Percentiles rank a stretch among this genome's conserved stretches.
Conservation (phyloP, 2,329 filamentous ascomycete species). For the Fusarium incarnatum region DNA sequence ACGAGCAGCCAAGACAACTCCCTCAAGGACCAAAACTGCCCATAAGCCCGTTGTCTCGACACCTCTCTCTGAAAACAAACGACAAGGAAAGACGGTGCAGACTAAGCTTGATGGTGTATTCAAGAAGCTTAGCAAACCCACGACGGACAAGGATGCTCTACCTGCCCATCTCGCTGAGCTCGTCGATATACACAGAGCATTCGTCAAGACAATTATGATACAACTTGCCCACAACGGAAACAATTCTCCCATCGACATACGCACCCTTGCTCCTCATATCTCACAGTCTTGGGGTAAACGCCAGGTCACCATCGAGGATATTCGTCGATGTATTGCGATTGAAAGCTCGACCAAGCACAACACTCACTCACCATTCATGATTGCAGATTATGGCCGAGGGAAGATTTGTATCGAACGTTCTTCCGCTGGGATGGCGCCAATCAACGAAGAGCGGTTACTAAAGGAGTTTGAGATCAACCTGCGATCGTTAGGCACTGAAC, state of each 20-base stretch:
- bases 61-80: conserved; percentile 48
- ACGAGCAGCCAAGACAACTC: conserved; percentile 46
- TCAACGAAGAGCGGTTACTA: conserved; percentile 66
- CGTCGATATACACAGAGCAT: conserved; percentile 72
- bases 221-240: conserved; percentile 77
- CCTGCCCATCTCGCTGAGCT: conserved; percentile 69
- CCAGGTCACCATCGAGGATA: conserved; percentile 71
- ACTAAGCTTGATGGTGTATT: conserved; percentile 57
- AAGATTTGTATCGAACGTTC: conserved; percentile 70
- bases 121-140: conserved; percentile 49
- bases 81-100: conserved; percentile 47
- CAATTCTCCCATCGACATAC: conserved; percentile 71
- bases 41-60: conserved; percentile 51
- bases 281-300: conserved; percentile 79
- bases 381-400: conserved; percentile 65
- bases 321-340: conserved; percentile 75
- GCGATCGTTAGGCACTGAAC: conserved; percentile 57
- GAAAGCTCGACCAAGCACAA: conserved; percentile 55
- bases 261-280: conserved; percentile 69
- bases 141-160: conserved; percentile 49
- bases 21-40: conserved; percentile 46
- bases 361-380: conserved; percentile 54
- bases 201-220: conserved; percentile 75
- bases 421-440: conserved; percentile 50
- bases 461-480: conserved; percentile 66